These are phyloP conservation scores for Angomonas desouzai DNA, from an alignment of 208 protist species.

Conservation along the genomic window DNA sequence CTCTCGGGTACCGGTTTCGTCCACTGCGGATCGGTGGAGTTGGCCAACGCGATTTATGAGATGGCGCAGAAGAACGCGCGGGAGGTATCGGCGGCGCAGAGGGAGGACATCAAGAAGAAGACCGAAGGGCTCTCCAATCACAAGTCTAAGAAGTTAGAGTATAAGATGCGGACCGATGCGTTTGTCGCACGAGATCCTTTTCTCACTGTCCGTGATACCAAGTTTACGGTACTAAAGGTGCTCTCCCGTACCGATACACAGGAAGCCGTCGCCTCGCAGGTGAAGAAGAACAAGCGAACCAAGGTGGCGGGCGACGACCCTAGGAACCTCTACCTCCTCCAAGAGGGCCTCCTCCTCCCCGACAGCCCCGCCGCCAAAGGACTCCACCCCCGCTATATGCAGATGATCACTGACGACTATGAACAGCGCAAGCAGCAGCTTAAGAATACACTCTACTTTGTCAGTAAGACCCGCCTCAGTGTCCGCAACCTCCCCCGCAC, in stretches of 20 bases:
- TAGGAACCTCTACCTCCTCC: constrained; percentile 82
- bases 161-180: constrained; percentile 67
- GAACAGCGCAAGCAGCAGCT: constrained; percentile 71
- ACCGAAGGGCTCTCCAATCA: constrained; percentile 77
- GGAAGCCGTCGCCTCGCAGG: constrained; percentile 58
- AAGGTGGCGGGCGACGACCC: constrained; percentile 88
- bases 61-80: constrained; percentile 85
- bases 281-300: constrained; percentile 89
- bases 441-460: constrained; percentile 88
- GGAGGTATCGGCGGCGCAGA: constrained; percentile 64
- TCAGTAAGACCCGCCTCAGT: constrained; percentile 87
- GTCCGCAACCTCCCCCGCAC: constrained; percentile 89
- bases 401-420: constrained; percentile 87
- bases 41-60: constrained; percentile 74
- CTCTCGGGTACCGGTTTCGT: constrained; percentile 84
- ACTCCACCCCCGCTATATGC: constrained; percentile 74
- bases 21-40: constrained; percentile 64
- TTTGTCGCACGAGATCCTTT: constrained; percentile 69
- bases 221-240: constrained; percentile 80
- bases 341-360: constrained; percentile 82
- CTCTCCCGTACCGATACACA: constrained; percentile 79
- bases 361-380: constrained; percentile 71
- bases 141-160: constrained; percentile 67
- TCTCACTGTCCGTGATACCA: constrained; percentile 74
- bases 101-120: constrained; percentile 61